Conservation (phyloP, 345 rosid genomes). For the Anastatica hierochuntica region DNA sequence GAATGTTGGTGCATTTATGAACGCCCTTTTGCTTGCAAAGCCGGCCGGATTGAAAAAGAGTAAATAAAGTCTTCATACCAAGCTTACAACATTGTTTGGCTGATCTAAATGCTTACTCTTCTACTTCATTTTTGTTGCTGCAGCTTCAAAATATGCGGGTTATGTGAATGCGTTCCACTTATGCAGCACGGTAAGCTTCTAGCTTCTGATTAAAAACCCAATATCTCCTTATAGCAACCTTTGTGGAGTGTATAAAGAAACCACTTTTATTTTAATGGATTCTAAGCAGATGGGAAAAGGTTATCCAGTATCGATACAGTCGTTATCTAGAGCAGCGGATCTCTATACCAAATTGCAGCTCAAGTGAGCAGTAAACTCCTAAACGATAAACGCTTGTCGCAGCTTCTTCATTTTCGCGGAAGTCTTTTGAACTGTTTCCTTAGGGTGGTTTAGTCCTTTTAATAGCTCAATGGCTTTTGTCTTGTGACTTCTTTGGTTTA, state of each 20-base stretch:
- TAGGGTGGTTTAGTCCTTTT: no score
- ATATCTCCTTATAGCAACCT: neutral
- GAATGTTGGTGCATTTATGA: conserved; percentile 86
- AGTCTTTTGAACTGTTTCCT: no score
- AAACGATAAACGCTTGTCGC: neutral
- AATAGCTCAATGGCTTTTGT: no score
- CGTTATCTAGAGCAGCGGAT: conserved; percentile 90
- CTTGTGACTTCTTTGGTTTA: no score
- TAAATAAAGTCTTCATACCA: conserved; percentile 14
- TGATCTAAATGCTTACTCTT: conserved; percentile 4
- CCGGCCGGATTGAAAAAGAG: conserved; percentile 96
- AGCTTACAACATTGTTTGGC: neutral
- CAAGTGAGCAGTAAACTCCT: conserved; percentile 16
- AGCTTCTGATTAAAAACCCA: neutral
- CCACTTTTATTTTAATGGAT: neutral
- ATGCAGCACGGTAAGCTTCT: conserved; percentile 76
- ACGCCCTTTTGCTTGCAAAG: conserved; percentile 79
- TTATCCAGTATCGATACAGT: conserved; percentile 73
- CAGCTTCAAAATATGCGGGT: conserved; percentile 95
- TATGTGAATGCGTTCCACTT: conserved; percentile 64
- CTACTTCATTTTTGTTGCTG: conserved; percentile 3
- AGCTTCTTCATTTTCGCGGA: neutral
- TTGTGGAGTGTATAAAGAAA: neutral
- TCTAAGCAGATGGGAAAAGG: conserved; percentile 83
- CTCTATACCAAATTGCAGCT: conserved; percentile 46